Evolutionary conservation across 73 alveolate genomes (phyloP).

Genomic region (Paramecium tetraurelia): DNA sequence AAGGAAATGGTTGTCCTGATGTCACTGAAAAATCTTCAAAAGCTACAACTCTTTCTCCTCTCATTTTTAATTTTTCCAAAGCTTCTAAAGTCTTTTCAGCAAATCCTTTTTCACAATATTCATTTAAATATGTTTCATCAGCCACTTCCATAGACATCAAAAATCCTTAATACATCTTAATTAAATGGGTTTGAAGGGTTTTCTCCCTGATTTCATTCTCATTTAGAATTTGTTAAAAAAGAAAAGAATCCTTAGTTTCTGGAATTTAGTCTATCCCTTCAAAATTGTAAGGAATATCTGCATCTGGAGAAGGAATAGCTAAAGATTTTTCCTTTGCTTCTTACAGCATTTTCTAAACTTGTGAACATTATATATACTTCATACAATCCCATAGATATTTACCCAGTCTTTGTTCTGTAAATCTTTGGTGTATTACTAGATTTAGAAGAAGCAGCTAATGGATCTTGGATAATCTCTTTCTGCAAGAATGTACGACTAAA

Average conservation of each 20-base stretch:
- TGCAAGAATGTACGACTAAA: not conserved
- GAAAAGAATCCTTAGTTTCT: constrained; percentile 3
- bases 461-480: not conserved
- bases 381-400: not conserved
- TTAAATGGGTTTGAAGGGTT: not conserved
- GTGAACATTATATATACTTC: not conserved
- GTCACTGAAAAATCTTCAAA: constrained; percentile 36
- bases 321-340: constrained; percentile 10
- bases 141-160: constrained; percentile 1
- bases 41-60: not conserved
- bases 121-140: not conserved
- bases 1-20: constrained; percentile 12
- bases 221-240: not conserved
- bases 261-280: constrained; percentile 33
- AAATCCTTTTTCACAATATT: constrained; percentile 8
- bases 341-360: not conserved
- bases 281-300: constrained; percentile 36
- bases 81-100: not conserved
- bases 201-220: not conserved
- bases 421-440: not conserved
- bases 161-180: not conserved
- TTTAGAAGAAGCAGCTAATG: not conserved
- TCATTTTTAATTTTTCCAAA: not conserved
- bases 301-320: constrained; percentile 43
- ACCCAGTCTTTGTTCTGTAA: constrained; percentile 4